Evolutionary conservation across 1,284 basidiomycete genomes (phyloP).

Genomic region (Thecaphora thlaspeos): DNA sequence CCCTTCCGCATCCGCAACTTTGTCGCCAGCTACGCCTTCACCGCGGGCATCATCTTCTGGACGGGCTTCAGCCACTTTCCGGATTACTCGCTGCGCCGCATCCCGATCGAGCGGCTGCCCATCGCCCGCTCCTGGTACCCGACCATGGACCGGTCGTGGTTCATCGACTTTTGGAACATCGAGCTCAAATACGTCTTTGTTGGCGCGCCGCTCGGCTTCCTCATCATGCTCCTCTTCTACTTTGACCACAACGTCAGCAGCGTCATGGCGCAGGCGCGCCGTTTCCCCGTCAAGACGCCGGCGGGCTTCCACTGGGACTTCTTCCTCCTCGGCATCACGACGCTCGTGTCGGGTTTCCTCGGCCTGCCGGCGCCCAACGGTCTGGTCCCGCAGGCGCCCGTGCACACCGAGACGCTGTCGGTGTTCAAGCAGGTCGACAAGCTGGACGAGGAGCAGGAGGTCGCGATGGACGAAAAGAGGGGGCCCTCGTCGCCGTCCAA

Average conservation of each 20-base stretch:
- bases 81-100: slow-evolving; percentile 40
- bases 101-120: slow-evolving; percentile 49
- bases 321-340: slow-evolving; percentile 82
- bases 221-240: slow-evolving; percentile 56
- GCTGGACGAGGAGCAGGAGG: slow-evolving; percentile 28
- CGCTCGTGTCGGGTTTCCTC: slow-evolving; percentile 84
- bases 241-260: slow-evolving; percentile 69
- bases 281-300: slow-evolving; percentile 85
- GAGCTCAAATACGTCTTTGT: slow-evolving; percentile 85
- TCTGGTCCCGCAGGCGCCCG: slow-evolving; percentile 86
- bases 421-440: slow-evolving; percentile 66
- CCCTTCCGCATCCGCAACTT: slow-evolving; percentile 58
- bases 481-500: no score
- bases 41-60: slow-evolving; percentile 59
- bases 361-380: slow-evolving; percentile 93
- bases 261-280: slow-evolving; percentile 85
- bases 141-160: slow-evolving; percentile 74
- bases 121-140: slow-evolving; percentile 61
- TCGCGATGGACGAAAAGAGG: slow-evolving; percentile 60
- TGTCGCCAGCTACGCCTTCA: slow-evolving; percentile 58
- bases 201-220: slow-evolving; percentile 66
- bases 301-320: slow-evolving; percentile 80
- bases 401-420: slow-evolving; percentile 82
- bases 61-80: slow-evolving; percentile 60
- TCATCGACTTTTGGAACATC: slow-evolving; percentile 87